Conservation (phyloP, 768 basidiomycete species). For the Naganishia randhawae region DNA sequence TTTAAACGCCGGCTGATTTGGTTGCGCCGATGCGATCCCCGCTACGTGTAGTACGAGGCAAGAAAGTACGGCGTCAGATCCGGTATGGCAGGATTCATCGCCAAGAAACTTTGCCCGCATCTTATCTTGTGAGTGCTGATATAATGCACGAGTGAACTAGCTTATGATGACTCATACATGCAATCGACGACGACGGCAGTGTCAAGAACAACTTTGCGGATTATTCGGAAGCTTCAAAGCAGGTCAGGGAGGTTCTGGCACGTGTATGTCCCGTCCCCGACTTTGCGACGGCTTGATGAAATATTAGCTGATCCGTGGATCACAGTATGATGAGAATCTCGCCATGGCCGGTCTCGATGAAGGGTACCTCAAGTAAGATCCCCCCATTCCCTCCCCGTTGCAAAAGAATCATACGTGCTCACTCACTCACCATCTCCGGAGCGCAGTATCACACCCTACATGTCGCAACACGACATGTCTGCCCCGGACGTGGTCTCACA, state of each 20-base stretch:
- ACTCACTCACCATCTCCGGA: not conserved
- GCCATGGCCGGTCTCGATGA: conserved; percentile 74
- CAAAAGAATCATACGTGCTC: not conserved
- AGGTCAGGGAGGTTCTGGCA: conserved; percentile 65
- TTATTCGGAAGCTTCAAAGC: conserved; percentile 47
- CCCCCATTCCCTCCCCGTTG: conserved; percentile 21
- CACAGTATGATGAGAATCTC: conserved; percentile 47
- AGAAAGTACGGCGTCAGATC: conserved; percentile 85
- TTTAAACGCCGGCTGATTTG: too few relatives aligned
- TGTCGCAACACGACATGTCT: conserved; percentile 62
- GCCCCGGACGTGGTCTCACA: conserved; percentile 72
- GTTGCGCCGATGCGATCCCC: too few relatives aligned
- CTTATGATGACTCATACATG: too few relatives aligned
- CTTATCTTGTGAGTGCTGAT: conserved; percentile 63
- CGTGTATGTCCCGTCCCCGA: conserved; percentile 47
- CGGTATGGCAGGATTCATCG: conserved; percentile 95
- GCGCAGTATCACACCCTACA: conserved; percentile 73
- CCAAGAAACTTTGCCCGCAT: conserved; percentile 87
- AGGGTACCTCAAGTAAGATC: conserved; percentile 84
- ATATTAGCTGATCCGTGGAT: not conserved
- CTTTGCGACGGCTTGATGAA: not conserved
- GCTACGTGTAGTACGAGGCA: conserved; percentile 68
- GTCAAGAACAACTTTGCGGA: conserved; percentile 41
- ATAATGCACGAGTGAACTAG: too few relatives aligned
- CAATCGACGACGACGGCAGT: conserved; percentile 26